Evolutionary conservation across 140 eudicot species (phyloP), one percentile per base, ranked within the genome.

Genomic region (Erigeron philadelphicus): DNA sequence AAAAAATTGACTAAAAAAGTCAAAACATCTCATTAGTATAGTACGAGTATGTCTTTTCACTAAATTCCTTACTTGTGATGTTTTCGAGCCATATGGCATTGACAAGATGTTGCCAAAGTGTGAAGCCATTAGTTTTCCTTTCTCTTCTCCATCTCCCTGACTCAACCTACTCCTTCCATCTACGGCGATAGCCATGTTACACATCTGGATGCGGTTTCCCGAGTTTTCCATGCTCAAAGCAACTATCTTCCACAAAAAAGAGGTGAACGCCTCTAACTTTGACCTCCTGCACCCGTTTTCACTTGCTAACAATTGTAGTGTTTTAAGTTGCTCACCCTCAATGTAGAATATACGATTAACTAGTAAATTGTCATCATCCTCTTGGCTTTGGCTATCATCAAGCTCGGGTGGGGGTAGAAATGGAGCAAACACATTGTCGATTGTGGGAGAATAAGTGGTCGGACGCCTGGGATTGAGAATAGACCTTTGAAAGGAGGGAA

Each of bases 131-230:
- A 68, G 7, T 21, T 42, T 40, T 52, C 18, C 71, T 76, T 62
- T 76, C 59, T 76, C 80, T 0, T 9, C 42, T 31, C 71, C 80
- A 38, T 76, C 75, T 23, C 80, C 75, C 25, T 76, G 66, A 11
- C 70, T 9, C 16, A 76, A 50, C 75, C 80, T 76, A 44, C 71
- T 61, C 66, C 80, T 68, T 68, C 80, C 80, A 62, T 76, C 80
- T 9, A 76, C 71, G 41, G 71, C 75, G 61, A 76, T 59, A 3
- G 71, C 75, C 16, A 76, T 42, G 7, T 61, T 76, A 59, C 80
- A 76, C 19, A 50, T 68, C 25, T 50, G 12, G 38, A 21, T 75
- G 50, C 13, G n/a, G 41, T 68, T 41, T 23, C 70, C 71, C 0
- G 71, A 68, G 15, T 60, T 70, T 75, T 76, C 75, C 80, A 76